Base-by-base conservation (phyloP, 192 early-diverging fungal genomes). In the Coemansia pectinata region DNA sequence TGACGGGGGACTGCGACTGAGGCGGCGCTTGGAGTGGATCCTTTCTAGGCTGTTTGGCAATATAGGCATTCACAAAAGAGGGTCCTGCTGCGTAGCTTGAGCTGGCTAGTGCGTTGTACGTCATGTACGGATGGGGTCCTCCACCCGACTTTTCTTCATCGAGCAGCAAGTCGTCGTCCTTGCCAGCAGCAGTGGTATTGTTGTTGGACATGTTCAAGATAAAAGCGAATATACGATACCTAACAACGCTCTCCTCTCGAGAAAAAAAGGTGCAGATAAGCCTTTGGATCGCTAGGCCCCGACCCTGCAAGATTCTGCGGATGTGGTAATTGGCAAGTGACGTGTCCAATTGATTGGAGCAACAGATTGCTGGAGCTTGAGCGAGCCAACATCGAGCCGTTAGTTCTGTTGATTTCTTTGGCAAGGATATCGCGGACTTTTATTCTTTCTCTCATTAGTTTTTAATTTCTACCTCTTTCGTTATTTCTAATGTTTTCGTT, bases 401-500 rank as follows among this genome's bases (percentile, higher is more conserved):
- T n/a, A 15, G 17, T 19, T 1, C 48, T 48, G 48, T 23, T 50
- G 21, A 50, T 50, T 50, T 45, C 17, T 36, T 36, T 36, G 6
- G 0, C 5, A 36, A 36, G 34, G 34, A 36, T 36, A 5, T 45
- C 42, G 5, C 42, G 17, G 12, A 2, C 10, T 48, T 48, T 52
- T 7, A 19, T 27, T 23, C 11, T 7, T 52, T 52, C 21, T 8
- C 8, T 8, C 4, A 14, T 23, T 27, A 3, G 8, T 14, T 27
- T 31, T 14, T 4, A 12, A 31, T 55, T 55, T 31, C 12, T 31
- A 29, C 9, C 27, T 9, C 38, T 12, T 63, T 21, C 15, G 1
- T 63, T 39, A 36, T 4, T 3, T 40, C 14, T 29, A 36, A 50
- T 81, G 78, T 81, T 75, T 47, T 40, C 75, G 39, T 81, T 81